phyloP scores from a whole-genome alignment of 495 filamentous ascomycete genomes.

The Tuber brumale region DNA sequence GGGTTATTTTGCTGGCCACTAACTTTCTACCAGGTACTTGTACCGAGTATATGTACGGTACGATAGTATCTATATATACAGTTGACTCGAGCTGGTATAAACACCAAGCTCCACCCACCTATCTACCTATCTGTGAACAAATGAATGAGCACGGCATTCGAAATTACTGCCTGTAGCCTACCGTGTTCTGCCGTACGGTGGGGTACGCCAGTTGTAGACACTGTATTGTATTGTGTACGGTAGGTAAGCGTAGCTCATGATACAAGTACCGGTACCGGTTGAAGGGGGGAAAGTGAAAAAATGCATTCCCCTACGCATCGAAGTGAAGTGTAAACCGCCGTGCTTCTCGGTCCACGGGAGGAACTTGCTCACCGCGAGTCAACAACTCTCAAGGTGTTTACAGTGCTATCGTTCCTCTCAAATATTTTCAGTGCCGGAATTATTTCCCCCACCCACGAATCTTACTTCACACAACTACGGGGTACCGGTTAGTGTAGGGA shows the following conservation, averaged over 20 bases:
- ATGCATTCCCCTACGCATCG: background rate
- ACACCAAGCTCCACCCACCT: background rate
- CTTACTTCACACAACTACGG: no score
- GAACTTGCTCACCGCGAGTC: slow-evolving; percentile 11
- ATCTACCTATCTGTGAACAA: background rate
- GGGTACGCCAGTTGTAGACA: background rate
- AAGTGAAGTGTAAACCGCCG: slow-evolving; percentile 6
- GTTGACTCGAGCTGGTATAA: background rate
- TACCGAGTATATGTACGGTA: no score
- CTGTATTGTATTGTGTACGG: background rate
- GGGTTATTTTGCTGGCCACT: no score
- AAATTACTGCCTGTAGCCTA: background rate
- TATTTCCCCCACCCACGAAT: no score
- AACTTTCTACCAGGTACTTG: no score
- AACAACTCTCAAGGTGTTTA: background rate
- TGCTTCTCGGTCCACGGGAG: background rate
- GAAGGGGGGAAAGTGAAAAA: slow-evolving; percentile 11
- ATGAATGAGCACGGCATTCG: background rate
- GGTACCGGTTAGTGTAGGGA: no score
- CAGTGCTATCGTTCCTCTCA: background rate
- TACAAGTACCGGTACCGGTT: background rate
- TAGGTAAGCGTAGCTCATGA: background rate
- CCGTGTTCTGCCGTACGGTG: background rate
- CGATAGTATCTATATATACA: background rate
- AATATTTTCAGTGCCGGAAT: background rate